A percentile compares a stretch with the other conserved stretches of the same genome.
Conservation (phyloP, 495 filamentous ascomycete species). For the Penicillium goetzii region DNA sequence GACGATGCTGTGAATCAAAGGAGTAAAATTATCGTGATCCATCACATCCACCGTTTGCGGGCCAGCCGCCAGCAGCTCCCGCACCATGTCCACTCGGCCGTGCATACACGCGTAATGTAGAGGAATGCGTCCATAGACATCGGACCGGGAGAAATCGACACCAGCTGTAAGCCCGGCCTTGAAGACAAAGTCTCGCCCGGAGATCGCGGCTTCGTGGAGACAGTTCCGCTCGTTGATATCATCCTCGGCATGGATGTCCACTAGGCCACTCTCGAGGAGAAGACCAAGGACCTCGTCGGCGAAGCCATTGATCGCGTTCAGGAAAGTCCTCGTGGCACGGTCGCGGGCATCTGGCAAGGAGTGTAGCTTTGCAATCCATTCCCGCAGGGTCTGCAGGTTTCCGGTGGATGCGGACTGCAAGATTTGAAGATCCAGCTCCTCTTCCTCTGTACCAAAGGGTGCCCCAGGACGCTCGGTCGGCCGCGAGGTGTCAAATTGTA, state of each 20-base stretch:
- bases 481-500: conserved; percentile 71
- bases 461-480: conserved; percentile 64
- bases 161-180: conserved; percentile 67
- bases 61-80: conserved; percentile 62
- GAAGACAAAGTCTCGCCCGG: conserved; percentile 77
- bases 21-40: conserved; percentile 97
- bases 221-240: conserved; percentile 98
- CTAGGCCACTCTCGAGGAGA: conserved; percentile 76
- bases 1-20: conserved; percentile 91
- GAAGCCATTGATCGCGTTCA: conserved; percentile 85
- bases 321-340: conserved; percentile 83
- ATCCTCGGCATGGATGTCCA: conserved; percentile 87
- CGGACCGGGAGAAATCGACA: conserved; percentile 76
- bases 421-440: conserved; percentile 85
- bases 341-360: conserved; percentile 63
- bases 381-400: conserved; percentile 63
- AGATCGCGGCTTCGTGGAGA: conserved; percentile 91
- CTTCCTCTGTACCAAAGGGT: conserved; percentile 73
- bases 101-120: conserved; percentile 97
- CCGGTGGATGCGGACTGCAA: conserved; percentile 81
- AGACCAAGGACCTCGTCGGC: conserved; percentile 74
- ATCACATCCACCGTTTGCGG: conserved; percentile 76
- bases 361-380: conserved; percentile 63
- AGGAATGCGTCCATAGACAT: conserved; percentile 93
- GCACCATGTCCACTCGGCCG: conserved; percentile 83